Conservation (phyloP, 1,284 basidiomycete species). For the Cerrena zonata region DNA sequence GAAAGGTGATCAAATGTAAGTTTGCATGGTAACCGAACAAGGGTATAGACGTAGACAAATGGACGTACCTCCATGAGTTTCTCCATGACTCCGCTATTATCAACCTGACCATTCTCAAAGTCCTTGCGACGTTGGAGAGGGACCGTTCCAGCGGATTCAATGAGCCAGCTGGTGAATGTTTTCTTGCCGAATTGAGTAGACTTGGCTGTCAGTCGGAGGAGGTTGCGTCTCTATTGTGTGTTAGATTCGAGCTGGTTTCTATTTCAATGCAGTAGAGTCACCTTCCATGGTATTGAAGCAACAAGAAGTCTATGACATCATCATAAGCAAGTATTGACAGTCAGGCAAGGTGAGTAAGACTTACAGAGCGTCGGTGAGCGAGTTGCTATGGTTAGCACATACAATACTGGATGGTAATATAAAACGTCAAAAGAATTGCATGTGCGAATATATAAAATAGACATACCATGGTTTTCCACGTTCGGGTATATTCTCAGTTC, state of each 20-base stretch:
- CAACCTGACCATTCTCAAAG: conserved; percentile 42
- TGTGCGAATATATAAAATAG: conserved; percentile 4
- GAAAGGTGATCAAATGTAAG: neutral
- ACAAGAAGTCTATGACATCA: conserved; percentile 50
- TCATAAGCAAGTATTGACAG: neutral
- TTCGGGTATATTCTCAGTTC: conserved; percentile 60
- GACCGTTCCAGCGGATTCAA: conserved; percentile 79
- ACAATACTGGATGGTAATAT: conserved; percentile 42
- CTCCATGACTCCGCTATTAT: conserved; percentile 67
- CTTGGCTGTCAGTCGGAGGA: conserved; percentile 79
- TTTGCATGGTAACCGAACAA: neutral
- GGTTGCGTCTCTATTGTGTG: conserved; percentile 51
- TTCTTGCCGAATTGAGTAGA: conserved; percentile 74
- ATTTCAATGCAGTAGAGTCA: conserved; percentile 25
- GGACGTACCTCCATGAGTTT: conserved; percentile 56
- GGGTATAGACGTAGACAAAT: neutral
- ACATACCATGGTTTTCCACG: conserved; percentile 69
- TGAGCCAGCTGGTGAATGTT: conserved; percentile 84
- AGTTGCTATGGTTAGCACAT: conserved; percentile 79
- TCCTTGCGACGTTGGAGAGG: conserved; percentile 76
- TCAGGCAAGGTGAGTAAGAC: conserved; percentile 23
- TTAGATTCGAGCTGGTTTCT: neutral
- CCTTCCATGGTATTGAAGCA: conserved; percentile 63
- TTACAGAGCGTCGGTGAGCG: conserved; percentile 78
- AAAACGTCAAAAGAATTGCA: neutral